Conservation (phyloP, 2,329 filamentous ascomycete genomes). For the Dactylellina haptotyla region DNA sequence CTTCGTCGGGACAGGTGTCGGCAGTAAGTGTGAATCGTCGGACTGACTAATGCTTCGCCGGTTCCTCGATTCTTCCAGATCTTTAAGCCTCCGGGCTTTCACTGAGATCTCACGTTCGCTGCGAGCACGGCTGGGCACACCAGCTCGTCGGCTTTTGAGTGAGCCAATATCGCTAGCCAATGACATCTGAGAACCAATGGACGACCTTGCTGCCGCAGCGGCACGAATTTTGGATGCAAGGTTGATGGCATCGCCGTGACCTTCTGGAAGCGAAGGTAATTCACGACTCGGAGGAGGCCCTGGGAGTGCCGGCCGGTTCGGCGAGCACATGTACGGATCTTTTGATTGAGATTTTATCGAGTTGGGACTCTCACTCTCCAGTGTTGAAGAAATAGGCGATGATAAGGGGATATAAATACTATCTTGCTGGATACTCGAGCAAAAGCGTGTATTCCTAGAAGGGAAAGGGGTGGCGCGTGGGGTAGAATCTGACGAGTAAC, state of each 20-base stretch:
- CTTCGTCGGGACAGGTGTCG: not conserved
- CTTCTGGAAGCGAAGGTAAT: slow-evolving; percentile 57
- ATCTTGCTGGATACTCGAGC: slow-evolving; percentile 21
- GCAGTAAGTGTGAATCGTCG: not conserved
- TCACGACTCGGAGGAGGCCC: slow-evolving; percentile 57
- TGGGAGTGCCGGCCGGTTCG: slow-evolving; percentile 52
- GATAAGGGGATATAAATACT: slow-evolving; percentile 20
- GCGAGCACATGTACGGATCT: slow-evolving; percentile 15
- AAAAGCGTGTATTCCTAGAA: slow-evolving; percentile 23
- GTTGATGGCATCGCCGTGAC: slow-evolving; percentile 50
- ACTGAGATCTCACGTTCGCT: slow-evolving; percentile 48
- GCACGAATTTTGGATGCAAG: slow-evolving; percentile 52
- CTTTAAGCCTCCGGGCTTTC: slow-evolving; percentile 44
- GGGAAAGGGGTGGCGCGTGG: slow-evolving; percentile 18
- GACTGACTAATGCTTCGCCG: slow-evolving; percentile 10
- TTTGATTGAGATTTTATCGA: slow-evolving; percentile 5
- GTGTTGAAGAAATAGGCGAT: not conserved
- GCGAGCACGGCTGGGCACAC: slow-evolving; percentile 15
- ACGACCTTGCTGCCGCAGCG: slow-evolving; percentile 36
- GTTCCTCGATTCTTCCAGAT: slow-evolving; percentile 36
- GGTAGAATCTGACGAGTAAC: slow-evolving; percentile 45
- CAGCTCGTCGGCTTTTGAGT: slow-evolving; percentile 28
- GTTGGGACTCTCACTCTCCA: not conserved
- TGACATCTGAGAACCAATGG: slow-evolving; percentile 44
- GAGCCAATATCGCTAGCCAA: slow-evolving; percentile 38